These are phyloP conservation scores for Boletus patriciae DNA, from an alignment of 768 basidiomycete genomes.

Conservation along the genomic window DNA sequence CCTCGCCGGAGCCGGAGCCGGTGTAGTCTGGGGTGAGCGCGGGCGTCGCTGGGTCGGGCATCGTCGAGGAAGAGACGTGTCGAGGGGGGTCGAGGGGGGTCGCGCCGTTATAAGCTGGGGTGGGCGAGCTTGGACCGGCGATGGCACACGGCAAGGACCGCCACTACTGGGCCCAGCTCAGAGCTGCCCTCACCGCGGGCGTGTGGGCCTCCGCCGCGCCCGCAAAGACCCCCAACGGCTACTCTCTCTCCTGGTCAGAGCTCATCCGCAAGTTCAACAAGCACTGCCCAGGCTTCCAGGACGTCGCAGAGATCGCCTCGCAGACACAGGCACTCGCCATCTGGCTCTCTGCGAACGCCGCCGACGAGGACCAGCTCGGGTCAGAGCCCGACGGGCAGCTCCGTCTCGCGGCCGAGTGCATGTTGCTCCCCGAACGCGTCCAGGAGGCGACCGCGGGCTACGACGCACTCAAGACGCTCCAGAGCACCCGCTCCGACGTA, in stretches of 20 bases:
- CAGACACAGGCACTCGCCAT: slow-evolving; percentile 66
- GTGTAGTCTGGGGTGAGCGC: slow-evolving; percentile 64
- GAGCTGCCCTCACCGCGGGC: slow-evolving; percentile 68
- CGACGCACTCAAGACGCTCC: slow-evolving; percentile 49
- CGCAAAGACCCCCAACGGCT: slow-evolving; percentile 57
- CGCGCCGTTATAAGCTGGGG: background rate
- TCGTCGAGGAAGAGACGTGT: slow-evolving; percentile 21
- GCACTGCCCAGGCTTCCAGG: slow-evolving; percentile 62
- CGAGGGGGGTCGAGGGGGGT: slow-evolving; percentile 19
- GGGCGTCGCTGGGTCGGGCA: slow-evolving; percentile 46
- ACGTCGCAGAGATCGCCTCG: slow-evolving; percentile 63
- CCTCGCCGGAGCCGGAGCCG: slow-evolving; percentile 46
- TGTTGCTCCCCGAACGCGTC: slow-evolving; percentile 51
- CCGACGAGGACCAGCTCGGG: slow-evolving; percentile 59
- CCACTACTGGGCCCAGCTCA: slow-evolving; percentile 78
- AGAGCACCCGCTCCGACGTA: slow-evolving; percentile 57
- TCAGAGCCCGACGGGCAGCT: slow-evolving; percentile 37
- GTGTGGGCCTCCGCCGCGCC: slow-evolving; percentile 65
- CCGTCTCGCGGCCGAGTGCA: slow-evolving; percentile 54
- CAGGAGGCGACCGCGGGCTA: slow-evolving; percentile 61
- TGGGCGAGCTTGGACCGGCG: background rate
- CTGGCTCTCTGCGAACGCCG: slow-evolving; percentile 47
- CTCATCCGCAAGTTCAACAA: slow-evolving; percentile 86
- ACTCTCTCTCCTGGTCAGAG: slow-evolving; percentile 67
- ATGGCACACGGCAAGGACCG: slow-evolving; percentile 61